phyloP scores from a whole-genome alignment of 352 stramenopile species.

The Globisporangium megalacanthum region DNA sequence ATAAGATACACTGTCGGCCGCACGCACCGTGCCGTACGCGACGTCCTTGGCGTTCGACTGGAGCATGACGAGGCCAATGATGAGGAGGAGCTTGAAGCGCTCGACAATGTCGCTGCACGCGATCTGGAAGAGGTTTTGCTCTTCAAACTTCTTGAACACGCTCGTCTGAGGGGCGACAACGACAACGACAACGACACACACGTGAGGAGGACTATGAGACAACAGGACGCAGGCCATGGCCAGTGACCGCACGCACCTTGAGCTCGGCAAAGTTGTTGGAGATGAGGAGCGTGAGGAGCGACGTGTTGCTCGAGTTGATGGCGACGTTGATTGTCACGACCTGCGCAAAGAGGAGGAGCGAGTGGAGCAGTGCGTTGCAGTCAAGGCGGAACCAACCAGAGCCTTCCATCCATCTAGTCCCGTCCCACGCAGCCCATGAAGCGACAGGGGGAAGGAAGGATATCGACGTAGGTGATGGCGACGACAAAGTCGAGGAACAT shows the following conservation, averaged over 20 bases:
- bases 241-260: conserved; percentile 55
- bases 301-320: conserved; percentile 93
- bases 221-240: too few species aligned
- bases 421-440: not conserved
- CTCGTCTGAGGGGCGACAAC: conserved; percentile 34
- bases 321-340: conserved; percentile 97
- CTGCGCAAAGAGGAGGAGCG: conserved; percentile 94
- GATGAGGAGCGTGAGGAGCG: conserved; percentile 92
- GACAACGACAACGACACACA: not conserved
- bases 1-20: too few species aligned
- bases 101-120: conserved; percentile 97
- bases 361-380: conserved; percentile 76
- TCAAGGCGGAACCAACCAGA: conserved; percentile 18
- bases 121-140: conserved; percentile 97
- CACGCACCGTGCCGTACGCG: conserved; percentile 64
- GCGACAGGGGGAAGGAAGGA: conserved; percentile 14
- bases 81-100: conserved; percentile 96
- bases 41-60: conserved; percentile 79
- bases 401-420: too few species aligned
- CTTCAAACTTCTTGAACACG: conserved; percentile 98
- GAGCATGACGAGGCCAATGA: conserved; percentile 93
- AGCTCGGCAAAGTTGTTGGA: conserved; percentile 99
- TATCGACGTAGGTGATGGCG: conserved; percentile 73
- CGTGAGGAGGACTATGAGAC: not conserved
- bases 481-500: conserved; percentile 78